These are phyloP conservation scores for Gloeopeniophorella convolvens DNA, from an alignment of 768 basidiomycete genomes.

Conservation along the genomic window DNA sequence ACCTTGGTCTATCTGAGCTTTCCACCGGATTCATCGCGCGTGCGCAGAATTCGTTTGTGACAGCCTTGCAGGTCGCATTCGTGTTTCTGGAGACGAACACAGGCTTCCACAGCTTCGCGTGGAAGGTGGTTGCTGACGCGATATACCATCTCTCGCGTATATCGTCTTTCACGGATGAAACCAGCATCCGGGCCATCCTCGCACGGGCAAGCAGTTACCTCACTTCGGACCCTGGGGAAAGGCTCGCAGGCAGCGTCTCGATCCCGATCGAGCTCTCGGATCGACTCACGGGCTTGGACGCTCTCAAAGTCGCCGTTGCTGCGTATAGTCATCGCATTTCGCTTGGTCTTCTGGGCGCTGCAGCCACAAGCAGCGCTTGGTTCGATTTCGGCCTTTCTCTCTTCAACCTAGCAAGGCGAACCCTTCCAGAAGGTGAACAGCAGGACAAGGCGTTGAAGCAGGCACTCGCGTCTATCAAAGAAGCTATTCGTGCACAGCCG, in stretches of 20 bases:
- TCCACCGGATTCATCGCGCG: conserved; percentile 66
- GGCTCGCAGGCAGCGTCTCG: conserved; percentile 37
- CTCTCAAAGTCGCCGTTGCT: conserved; percentile 46
- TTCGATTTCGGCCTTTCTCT: conserved; percentile 69
- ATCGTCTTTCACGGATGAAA: conserved; percentile 42
- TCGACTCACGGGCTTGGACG: conserved; percentile 28
- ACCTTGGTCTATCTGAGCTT: conserved; percentile 60
- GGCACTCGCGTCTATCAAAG: conserved; percentile 50
- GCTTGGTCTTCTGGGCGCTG: conserved; percentile 47
- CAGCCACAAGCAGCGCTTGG: conserved; percentile 51
- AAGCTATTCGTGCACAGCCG: conserved; percentile 69
- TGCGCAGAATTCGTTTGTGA: conserved; percentile 65
- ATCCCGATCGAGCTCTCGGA: conserved; percentile 22
- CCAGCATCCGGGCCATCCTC: conserved; percentile 31
- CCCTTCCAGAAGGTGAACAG: conserved; percentile 26
- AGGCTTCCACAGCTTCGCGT: conserved; percentile 65
- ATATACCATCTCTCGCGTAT: conserved; percentile 56
- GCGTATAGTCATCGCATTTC: conserved; percentile 58
- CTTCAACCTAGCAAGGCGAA: conserved; percentile 38
- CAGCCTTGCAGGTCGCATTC: conserved; percentile 49
- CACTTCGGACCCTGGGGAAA: conserved; percentile 34
- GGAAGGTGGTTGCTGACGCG: conserved; percentile 83
- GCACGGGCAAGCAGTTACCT: conserved; percentile 33
- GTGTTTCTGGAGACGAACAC: conserved; percentile 42
- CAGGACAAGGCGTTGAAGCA: conserved; percentile 34